Percentiles rank a stretch among this genome's conserved stretches.
Evolutionary conservation across 1,284 basidiomycete genomes (phyloP).

Genomic region (Naganishia cerealis): DNA sequence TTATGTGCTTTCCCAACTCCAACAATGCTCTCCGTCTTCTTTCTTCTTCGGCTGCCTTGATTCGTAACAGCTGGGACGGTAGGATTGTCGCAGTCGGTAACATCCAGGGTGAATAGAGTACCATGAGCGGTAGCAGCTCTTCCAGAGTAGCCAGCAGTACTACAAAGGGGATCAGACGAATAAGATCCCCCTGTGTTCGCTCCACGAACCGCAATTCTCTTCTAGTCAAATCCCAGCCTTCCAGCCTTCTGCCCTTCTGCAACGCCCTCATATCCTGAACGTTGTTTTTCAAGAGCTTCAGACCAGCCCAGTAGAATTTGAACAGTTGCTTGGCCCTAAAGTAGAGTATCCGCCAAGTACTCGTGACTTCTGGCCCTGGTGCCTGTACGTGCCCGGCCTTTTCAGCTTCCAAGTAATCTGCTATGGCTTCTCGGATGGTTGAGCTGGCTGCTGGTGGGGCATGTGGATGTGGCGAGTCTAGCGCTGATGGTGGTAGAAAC

Average conservation of each 20-base stretch:
- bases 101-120: slow-evolving; percentile 78
- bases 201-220: slow-evolving; percentile 33
- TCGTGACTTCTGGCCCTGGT: slow-evolving; percentile 17
- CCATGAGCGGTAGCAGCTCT: slow-evolving; percentile 78
- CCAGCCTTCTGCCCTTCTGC: slow-evolving; percentile 21
- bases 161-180: slow-evolving; percentile 75
- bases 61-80: slow-evolving; percentile 74
- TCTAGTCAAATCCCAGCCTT: slow-evolving; percentile 32
- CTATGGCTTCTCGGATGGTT: slow-evolving; percentile 32
- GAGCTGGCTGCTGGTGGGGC: slow-evolving; percentile 28
- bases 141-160: slow-evolving; percentile 73
- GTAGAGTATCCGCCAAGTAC: slow-evolving; percentile 25
- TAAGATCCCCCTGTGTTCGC: slow-evolving; percentile 39
- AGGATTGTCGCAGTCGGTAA: slow-evolving; percentile 83
- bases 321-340: slow-evolving; percentile 35
- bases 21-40: slow-evolving; percentile 53
- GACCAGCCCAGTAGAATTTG: slow-evolving; percentile 36
- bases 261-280: slow-evolving; percentile 28
- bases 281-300: slow-evolving; percentile 30
- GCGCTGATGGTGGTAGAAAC: slow-evolving; percentile 31
- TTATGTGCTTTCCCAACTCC: slow-evolving; percentile 17
- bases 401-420: slow-evolving; percentile 34
- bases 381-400: slow-evolving; percentile 28
- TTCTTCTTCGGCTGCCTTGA: slow-evolving; percentile 63
- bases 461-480: slow-evolving; percentile 21